Base-by-base conservation (phyloP, 768 basidiomycete genomes). In the Cytidiella melzeri region DNA sequence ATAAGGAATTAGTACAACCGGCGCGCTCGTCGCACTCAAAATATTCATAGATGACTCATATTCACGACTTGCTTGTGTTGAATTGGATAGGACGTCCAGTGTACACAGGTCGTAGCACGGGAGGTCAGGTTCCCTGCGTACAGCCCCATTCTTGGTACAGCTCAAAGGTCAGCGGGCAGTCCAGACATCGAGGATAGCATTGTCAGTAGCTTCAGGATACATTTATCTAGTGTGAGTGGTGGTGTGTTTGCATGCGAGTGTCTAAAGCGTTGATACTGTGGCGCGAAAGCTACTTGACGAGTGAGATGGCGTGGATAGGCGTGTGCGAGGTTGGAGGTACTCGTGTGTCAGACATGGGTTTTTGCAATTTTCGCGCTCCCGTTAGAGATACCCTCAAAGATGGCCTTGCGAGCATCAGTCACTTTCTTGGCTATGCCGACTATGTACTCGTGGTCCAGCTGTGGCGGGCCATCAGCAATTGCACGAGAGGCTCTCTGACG, bases 381-480 rank as follows among this genome's bases (percentile, higher is more conserved):
- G 60, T 84, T 88, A 24, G 79, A 81, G 37, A 83, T 69, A 23
- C 87, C 87, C 48, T 87, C 86, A 19, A 81, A 64, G 5, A 84
- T 76, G 64, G 81, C 86, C 63, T 78, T 86, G 37, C 83, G 80
- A 3, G 87, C 69, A 23, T 92, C 87, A 5, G 72, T 75, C 34
- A 84, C 65, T 57, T 71, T 84, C 69, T 85, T 87, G 11, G 77
- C 78, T 23, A 84, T 64, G 19, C 71, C 30, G 24, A 18, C n/a
- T 20, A 26, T 15, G 15, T 21, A 41, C 36, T 38, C 20, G 18
- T 10, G 3, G 40, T 10, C 13, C 40, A 41, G 27, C 36, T 25
- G 15, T 7, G 21, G 37, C 1, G 40, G 3, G 15, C 7, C 38
- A 15, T 26, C 23, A 46, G 37, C 12, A 15, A 7, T 18, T 6